Conservation (phyloP, 2,329 filamentous ascomycete species). For the Colletotrichum sp. region DNA sequence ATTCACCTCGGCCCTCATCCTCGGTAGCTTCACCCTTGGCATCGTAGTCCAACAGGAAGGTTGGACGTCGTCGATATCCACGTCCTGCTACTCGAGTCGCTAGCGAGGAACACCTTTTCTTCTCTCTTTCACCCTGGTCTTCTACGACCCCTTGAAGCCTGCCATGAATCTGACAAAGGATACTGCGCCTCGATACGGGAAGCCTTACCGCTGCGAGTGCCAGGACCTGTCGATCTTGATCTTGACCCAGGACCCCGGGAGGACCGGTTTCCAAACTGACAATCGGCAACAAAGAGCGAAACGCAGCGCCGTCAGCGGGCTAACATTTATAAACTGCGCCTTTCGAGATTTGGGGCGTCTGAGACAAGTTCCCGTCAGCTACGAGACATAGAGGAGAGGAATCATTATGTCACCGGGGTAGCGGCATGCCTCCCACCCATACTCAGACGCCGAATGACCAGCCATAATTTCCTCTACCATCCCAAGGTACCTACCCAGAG, state of each 20-base stretch:
- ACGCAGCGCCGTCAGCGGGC: not conserved
- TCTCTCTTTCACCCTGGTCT: not conserved
- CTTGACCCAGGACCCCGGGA: not conserved
- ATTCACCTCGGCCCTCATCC: not conserved
- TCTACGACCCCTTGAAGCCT: not conserved
- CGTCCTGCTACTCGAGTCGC: not conserved
- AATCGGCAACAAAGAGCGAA: slow-evolving; percentile 6
- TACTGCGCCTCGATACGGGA: not conserved
- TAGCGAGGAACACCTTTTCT: not conserved
- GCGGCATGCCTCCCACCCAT: not conserved
- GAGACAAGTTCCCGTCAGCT: not conserved
- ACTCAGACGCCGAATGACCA: not conserved
- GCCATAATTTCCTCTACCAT: not conserved
- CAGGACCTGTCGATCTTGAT: not conserved
- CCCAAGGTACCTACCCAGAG: not conserved
- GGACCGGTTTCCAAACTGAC: not conserved
- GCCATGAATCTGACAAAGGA: slow-evolving; percentile 6
- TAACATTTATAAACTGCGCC: not conserved
- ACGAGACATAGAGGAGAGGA: not conserved
- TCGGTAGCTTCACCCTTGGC: not conserved
- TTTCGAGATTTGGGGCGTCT: not conserved
- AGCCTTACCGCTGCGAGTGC: not conserved
- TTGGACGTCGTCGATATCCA: not conserved
- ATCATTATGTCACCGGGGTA: not conserved
- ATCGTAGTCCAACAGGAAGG: not conserved